Evolutionary conservation across 2,329 filamentous ascomycete species (phyloP), one percentile per base, ranked within the genome.

Genomic region (Fusarium staphyleae): DNA sequence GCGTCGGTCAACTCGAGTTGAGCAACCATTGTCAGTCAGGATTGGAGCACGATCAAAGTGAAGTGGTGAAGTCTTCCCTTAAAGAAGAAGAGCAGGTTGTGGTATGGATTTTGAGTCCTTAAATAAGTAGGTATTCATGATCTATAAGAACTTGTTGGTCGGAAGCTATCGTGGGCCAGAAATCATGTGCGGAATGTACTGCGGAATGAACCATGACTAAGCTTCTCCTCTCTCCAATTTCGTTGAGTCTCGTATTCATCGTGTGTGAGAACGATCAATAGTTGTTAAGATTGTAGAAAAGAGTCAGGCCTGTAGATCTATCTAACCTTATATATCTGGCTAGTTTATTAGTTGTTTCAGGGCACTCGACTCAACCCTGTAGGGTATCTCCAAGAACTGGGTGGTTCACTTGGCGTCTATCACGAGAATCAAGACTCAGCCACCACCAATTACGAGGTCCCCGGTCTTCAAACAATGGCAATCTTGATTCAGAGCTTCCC

Each of bases 1-100:
- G 75, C 72, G 34, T 81, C 64, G 2, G 74, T 63, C 7, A 60
- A 55, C 43, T 57, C 63, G 9, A 62, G 60, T 43, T 46, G 62
- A 32, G 46, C 48, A 32, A 45, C 39, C 64, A 66, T 66, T 16
- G 37, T 39, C 24, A 5, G 10, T 32, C 10, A 12, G n/a, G 13
- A 14, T 15, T 26, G 29, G 30, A 4, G 5, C 15, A 15, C 18
- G 33, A 13, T 19, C 5, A 8, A 32, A 26, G 11, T 36, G 7
- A 19, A 14, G 2, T 7, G 16, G 5, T 24, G 22, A 8, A 7
- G 5, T 24, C 22, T 24, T 8, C 22, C 9, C 22, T n/a, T n/a
- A n/a, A n/a, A n/a, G n/a, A n/a, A n/a, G 8, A 24, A 24, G 22
- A 10, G 12, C 12, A 15, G 13, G 14, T 4, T 36, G 26, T 15